These are phyloP conservation scores for Oldenlandia corymbosa DNA, from an alignment of 257 asterid genomes.

Conservation along the genomic window DNA sequence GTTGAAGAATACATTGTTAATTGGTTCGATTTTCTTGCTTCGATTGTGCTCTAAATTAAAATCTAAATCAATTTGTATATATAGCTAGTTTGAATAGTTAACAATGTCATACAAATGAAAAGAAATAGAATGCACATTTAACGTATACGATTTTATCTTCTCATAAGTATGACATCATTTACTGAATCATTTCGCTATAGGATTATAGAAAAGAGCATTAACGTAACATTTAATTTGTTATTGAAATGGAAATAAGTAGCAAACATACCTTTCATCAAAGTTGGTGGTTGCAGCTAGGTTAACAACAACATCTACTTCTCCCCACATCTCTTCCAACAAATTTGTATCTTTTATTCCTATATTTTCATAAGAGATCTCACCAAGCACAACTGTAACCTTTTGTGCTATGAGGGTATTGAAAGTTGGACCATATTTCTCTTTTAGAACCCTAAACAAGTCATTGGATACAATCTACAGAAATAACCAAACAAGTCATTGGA, in stretches of 20 bases:
- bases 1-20: background rate
- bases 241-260: background rate
- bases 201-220: background rate
- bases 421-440: slow-evolving; percentile 31
- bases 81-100: too few species aligned
- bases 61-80: background rate
- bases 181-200: too few species aligned
- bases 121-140: too few species aligned
- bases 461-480: too few species aligned
- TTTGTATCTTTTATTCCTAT: slow-evolving; percentile 34
- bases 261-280: slow-evolving; percentile 49
- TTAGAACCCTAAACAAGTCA: too few species aligned
- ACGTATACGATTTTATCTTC: too few species aligned
- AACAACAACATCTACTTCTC: slow-evolving; percentile 40
- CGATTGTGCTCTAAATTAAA: too few species aligned
- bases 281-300: slow-evolving; percentile 60
- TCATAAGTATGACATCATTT: too few species aligned
- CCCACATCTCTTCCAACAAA: slow-evolving; percentile 24
- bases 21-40: too few species aligned
- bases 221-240: background rate
- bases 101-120: too few species aligned
- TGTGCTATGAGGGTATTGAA: slow-evolving; percentile 25
- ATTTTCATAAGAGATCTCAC: slow-evolving; percentile 38
- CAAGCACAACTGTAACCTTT: slow-evolving; percentile 29
- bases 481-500: too few species aligned